Evolutionary conservation across 2,329 filamentous ascomycete genomes (phyloP), one percentile per base, ranked within the genome.

Genomic region (Fusarium veterinarium): DNA sequence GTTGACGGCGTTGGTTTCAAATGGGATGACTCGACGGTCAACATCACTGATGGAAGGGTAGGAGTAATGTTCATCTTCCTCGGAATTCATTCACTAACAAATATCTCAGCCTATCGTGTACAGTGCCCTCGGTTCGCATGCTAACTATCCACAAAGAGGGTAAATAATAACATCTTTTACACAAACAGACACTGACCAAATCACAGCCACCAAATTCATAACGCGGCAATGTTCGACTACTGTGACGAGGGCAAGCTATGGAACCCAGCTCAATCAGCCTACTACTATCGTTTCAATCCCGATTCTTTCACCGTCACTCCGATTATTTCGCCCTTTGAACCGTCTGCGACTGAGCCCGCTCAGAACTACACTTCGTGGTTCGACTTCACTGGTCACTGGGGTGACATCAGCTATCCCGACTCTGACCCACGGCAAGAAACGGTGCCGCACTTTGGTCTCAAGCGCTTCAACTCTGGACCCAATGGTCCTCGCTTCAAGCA

Each of bases 211-310:
- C 80, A 82, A 46, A 45, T 81, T 7, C 81, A 82, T 45, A 78
- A 82, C 37, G 67, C 66, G 8, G 81, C 72, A 1, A 23, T 82
- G 44, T 35, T 80, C 16, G 81, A 82, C 60, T 80, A 79, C 38
- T 82, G 81, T 46, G 75, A 81, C n/a, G 66, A 75, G 42, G 81
- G 81, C 2, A 71, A 66, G 23, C 71, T 61, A 10, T 82, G 80
- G 81, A 80, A 83, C 53, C 81, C 81, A 1, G 56, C 81, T 4
- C 73, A 77, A 6, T 81, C 81, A 4, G 81, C 81, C 19, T 81
- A 81, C 64, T 82, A 81, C 45, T 82, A 81, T 46, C 77, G 71
- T 35, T 77, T 81, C 49, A 66, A 82, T n/a, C 69, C 79, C 10
- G 37, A 64, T 2, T 75, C 71, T 2, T 75, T 69, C 30, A 72